phyloP scores from a whole-genome alignment of 768 basidiomycete genomes.

The Russula compacta region DNA sequence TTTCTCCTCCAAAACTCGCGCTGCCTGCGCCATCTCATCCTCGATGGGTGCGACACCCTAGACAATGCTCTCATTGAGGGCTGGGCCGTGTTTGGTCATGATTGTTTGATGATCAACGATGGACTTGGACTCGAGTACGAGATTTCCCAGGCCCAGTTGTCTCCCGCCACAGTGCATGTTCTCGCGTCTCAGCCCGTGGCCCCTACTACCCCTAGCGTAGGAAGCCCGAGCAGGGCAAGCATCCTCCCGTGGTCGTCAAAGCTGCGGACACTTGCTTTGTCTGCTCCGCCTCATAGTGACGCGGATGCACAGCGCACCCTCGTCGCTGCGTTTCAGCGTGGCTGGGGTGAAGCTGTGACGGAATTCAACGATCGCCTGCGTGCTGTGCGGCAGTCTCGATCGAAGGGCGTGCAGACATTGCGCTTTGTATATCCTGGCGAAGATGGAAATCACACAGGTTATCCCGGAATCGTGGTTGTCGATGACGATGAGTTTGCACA shows the following conservation, averaged over 20 bases:
- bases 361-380: conserved; percentile 40
- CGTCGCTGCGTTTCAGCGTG: conserved; percentile 44
- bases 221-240: conserved; percentile 24
- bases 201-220: background rate
- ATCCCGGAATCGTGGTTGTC: conserved; percentile 24
- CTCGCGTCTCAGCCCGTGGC: too few relatives aligned
- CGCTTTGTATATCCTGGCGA: conserved; percentile 27
- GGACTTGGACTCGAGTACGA: background rate
- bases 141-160: background rate
- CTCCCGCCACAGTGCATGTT: background rate
- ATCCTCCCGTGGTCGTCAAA: conserved; percentile 47
- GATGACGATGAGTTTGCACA: conserved; percentile 24
- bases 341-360: conserved; percentile 53
- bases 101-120: conserved; percentile 25
- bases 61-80: conserved; percentile 40
- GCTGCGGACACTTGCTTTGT: conserved; percentile 42
- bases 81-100: conserved; percentile 53
- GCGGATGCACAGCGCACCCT: conserved; percentile 33
- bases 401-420: conserved; percentile 39
- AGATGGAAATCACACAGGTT: conserved; percentile 25
- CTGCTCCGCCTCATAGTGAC: conserved; percentile 22
- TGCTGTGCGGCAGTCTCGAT: conserved; percentile 31
- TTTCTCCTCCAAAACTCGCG: conserved; percentile 42
- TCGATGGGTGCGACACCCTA: conserved; percentile 58
- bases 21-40: conserved; percentile 50